phyloP scores from a whole-genome alignment of 148 eudicot genomes.

The Selenicereus undatus region DNA sequence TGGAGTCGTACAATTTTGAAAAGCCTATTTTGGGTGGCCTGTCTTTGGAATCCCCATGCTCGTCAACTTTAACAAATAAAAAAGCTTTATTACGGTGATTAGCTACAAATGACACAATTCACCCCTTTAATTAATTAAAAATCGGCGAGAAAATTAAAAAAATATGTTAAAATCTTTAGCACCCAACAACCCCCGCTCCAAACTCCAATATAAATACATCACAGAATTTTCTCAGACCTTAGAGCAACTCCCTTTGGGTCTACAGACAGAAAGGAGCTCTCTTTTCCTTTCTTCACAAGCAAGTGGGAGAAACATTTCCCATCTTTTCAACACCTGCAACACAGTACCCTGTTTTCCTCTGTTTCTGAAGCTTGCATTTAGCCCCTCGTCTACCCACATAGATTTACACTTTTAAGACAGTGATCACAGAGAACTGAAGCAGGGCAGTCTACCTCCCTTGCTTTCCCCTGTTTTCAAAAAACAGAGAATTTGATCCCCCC shows the following conservation, averaged over 20 bases:
- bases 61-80: neutral
- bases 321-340: no score
- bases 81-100: neutral
- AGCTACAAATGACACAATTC: neutral
- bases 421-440: neutral
- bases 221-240: neutral
- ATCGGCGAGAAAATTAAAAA: neutral
- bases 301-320: neutral
- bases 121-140: neutral
- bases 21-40: slow-evolving; percentile 21
- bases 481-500: neutral
- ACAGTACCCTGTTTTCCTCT: no score
- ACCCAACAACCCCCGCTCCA: slow-evolving; percentile 29
- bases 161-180: neutral
- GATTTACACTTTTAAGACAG: no score
- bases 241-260: neutral
- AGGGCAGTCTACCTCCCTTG: neutral
- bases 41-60: neutral
- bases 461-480: neutral
- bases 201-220: slow-evolving; percentile 20
- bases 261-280: neutral
- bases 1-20: slow-evolving; percentile 21
- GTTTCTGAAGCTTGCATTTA: no score
- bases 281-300: neutral
- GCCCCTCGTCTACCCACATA: no score